phyloP scores from a whole-genome alignment of 2,329 filamentous ascomycete species.

The Pleoardoris graminearum region DNA sequence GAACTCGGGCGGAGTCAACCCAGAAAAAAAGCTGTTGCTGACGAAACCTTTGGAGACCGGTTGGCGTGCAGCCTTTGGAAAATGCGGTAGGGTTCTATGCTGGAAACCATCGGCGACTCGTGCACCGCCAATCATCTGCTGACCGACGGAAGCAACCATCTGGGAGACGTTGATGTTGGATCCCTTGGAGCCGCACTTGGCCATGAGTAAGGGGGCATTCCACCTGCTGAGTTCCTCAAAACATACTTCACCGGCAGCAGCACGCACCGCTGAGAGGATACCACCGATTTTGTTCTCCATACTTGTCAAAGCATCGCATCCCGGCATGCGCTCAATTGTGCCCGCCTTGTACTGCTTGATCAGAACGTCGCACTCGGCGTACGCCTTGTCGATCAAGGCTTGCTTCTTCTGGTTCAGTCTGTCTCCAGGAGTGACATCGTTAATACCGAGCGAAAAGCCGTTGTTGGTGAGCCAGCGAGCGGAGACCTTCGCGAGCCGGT shows the following conservation, averaged over 20 bases:
- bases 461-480: constrained; percentile 85
- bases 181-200: constrained; percentile 94
- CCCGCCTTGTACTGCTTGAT: constrained; percentile 80
- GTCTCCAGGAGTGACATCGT: constrained; percentile 84
- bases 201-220: constrained; percentile 95
- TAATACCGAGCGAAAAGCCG: constrained; percentile 95
- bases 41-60: constrained; percentile 98
- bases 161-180: constrained; percentile 98
- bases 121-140: constrained; percentile 93
- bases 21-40: constrained; percentile 94
- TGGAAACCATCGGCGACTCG: constrained; percentile 97
- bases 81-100: constrained; percentile 91
- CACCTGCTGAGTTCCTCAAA: constrained; percentile 85
- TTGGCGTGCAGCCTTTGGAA: constrained; percentile 87
- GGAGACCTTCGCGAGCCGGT: constrained; percentile 85
- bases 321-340: constrained; percentile 81
- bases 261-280: constrained; percentile 88
- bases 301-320: constrained; percentile 88
- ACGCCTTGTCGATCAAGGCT: constrained; percentile 74
- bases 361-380: constrained; percentile 77
- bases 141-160: constrained; percentile 96
- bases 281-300: constrained; percentile 89
- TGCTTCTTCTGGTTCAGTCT: constrained; percentile 74
- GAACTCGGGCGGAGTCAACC: constrained; percentile 87
- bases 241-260: constrained; percentile 87